Evolutionary conservation across 73 alveolate genomes (phyloP), one percentile per base, ranked within the genome.

Genomic region (Durusdinium trenchii): DNA sequence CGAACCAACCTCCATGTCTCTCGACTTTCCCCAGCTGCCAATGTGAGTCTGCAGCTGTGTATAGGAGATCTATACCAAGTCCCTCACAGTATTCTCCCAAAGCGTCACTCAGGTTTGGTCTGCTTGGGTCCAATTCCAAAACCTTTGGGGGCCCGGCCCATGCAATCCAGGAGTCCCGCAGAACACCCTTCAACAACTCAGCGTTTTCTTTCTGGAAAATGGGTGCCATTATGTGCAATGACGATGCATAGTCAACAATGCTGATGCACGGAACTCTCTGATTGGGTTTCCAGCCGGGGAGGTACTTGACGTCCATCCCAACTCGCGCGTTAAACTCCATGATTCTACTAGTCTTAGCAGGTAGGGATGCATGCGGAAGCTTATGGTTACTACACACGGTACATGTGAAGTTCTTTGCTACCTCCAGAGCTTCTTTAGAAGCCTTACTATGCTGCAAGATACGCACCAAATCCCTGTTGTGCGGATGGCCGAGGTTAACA

Each of bases 61-160:
- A n/a, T n/a, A 20, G 5, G 42, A 6, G 38, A 40, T 62, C 40
- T 3, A 78, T 43, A 4, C 89, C 89, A 28, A 38, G 61, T 12
- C 32, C 32, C 40, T 78, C 36, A 78, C 89, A 78, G 62, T 42
- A 78, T 40, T 78, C 89, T 2, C n/a, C n/a, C 61, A 78, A n/a
- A 2, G 51, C 89, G 38, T 42, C 61, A 78, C 89, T 47, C 60
- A 78, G 12, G 62, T 78, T 78, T 36, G 89, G 89, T 4, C 51
- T 38, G 38, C 64, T 62, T 16, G 89, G 89, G 40, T 78, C 89
- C 6, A 45, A 30, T 12, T 16, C 51, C 4, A 78, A 40, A 12
- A 45, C 32, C 40, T 38, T 62, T 2, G 89, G 89, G 14, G 62
- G 64, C 7, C 89, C 89, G 16, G 89, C 89, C 89, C 89, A 78